Evolutionary conservation across 768 basidiomycete species (phyloP).

Genomic region (Serendipita sp.): DNA sequence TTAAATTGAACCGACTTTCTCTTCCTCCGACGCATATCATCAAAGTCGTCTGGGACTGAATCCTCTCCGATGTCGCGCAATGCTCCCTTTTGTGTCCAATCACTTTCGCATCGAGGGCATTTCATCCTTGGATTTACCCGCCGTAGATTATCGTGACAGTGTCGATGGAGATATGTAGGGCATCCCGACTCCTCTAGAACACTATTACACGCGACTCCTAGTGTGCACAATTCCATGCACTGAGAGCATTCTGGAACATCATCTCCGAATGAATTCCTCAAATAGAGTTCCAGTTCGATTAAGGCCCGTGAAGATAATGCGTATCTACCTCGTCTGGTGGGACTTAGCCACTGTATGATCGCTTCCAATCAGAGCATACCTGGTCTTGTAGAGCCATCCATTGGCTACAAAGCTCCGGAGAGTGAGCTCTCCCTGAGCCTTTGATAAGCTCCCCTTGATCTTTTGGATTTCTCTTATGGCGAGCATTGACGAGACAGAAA

Average conservation of each 20-base stretch:
- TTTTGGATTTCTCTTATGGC: slow-evolving; percentile 54
- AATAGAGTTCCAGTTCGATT: slow-evolving; percentile 56
- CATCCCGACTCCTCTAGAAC: slow-evolving; percentile 29
- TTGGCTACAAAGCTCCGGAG: slow-evolving; percentile 70
- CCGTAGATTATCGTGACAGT: slow-evolving; percentile 43
- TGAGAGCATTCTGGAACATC: slow-evolving; percentile 57
- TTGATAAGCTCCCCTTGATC: slow-evolving; percentile 45
- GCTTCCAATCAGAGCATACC: slow-evolving; percentile 22
- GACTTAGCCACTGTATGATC: background rate
- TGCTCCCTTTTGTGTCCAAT: slow-evolving; percentile 29
- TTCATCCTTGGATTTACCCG: slow-evolving; percentile 15
- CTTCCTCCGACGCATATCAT: background rate
- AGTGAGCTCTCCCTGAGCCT: slow-evolving; percentile 56
- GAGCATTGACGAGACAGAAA: slow-evolving; percentile 58
- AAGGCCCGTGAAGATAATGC: slow-evolving; percentile 60
- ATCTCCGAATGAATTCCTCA: slow-evolving; percentile 56
- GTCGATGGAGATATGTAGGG: slow-evolving; percentile 43
- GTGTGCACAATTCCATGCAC: slow-evolving; percentile 46
- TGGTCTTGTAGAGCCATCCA: slow-evolving; percentile 64
- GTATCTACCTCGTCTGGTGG: slow-evolving; percentile 39
- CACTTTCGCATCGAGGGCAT: slow-evolving; percentile 42
- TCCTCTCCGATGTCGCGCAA: slow-evolving; percentile 5
- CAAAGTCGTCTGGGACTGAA: background rate
- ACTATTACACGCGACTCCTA: background rate
- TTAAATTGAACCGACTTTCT: slow-evolving; percentile 3